Base-by-base conservation (phyloP, 441 rosid genomes). In the Adansonia rubrostipa region DNA sequence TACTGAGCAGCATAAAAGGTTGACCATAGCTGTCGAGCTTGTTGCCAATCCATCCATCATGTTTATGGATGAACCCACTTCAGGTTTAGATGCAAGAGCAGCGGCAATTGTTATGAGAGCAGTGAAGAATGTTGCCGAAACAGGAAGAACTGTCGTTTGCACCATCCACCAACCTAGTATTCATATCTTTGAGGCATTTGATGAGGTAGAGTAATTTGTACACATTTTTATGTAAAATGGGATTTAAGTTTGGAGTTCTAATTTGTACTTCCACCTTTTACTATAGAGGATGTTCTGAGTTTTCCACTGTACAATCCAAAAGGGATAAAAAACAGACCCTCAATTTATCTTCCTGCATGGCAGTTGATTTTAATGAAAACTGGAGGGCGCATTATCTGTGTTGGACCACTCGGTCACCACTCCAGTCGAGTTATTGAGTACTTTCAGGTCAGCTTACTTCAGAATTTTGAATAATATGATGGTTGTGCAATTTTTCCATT, bases 51-150 rank as follows among this genome's bases (percentile, higher is more conserved):
- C 93, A 57, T 89, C 92, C 48, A 84, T 91, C 67, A 86, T 91
- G 9, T 91, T 91, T 74, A 85, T 88, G 95, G 95, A 91, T 77
- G 95, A 91, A 68, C 95, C 95, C 5, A 89, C 93, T 3, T 84
- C 92, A 6, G 88, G 95, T 44, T 79, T 91, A 22, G 95, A 91
- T 82, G 95, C 90, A 24, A 85, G 93, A 78, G 87, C 93, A 17
- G 93, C 93, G 33, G 93, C 95, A 15, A 88, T 89, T 75, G 95
- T 91, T 10, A 85, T 89, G 89, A 80, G 95, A 62, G 91, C 90
- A 51, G 92, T 87, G 75, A 91, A 88, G 73, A 91, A 89, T 76
- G 83, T 89, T 3, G 93, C 85, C 62, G 87, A 84, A 71, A 91
- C 91, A 0, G 91, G 93, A 72, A 83, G 93, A 79, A 91, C 95